A percentile compares a stretch with the other conserved stretches of the same genome.
These are phyloP conservation scores for Entomophthora muscae DNA, from an alignment of 371 early-diverging fungal genomes.

Conservation along the genomic window DNA sequence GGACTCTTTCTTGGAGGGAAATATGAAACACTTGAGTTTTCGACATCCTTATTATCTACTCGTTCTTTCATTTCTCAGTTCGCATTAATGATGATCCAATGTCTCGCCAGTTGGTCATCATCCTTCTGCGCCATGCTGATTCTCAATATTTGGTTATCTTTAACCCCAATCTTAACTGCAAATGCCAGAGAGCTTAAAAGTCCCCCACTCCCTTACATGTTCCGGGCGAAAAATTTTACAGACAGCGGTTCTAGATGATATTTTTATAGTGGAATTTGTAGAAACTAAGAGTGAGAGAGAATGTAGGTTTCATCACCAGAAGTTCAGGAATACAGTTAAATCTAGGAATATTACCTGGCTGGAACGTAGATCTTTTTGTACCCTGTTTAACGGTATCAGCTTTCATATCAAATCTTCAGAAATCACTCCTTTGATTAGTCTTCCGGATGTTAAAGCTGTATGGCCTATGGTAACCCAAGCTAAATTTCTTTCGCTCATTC, in stretches of 20 bases:
- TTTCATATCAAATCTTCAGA: neutral
- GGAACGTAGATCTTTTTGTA: neutral
- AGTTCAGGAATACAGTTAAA: neutral
- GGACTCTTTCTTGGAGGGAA: no score
- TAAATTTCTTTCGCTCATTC: neutral
- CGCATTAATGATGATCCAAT: no score
- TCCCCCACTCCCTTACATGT: no score
- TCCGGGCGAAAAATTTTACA: no score
- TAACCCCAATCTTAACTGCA: no score
- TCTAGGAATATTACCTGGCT: neutral
- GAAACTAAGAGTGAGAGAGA: neutral
- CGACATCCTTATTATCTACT: no score
- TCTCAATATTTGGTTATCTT: no score
- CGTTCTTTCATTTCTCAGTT: no score
- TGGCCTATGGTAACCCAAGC: constrained; percentile 1
- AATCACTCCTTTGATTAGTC: neutral
- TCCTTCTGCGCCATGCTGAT: no score
- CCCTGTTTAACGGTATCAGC: neutral
- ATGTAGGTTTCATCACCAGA: neutral
- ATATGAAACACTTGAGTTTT: no score
- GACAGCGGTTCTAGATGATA: constrained; percentile 4
- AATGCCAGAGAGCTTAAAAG: no score
- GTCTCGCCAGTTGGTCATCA: no score
- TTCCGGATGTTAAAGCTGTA: neutral
- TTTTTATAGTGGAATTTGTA: neutral